Evolutionary conservation across 2,329 filamentous ascomycete genomes (phyloP), one percentile per base, ranked within the genome.

Genomic region (Fusarium mangiferae): DNA sequence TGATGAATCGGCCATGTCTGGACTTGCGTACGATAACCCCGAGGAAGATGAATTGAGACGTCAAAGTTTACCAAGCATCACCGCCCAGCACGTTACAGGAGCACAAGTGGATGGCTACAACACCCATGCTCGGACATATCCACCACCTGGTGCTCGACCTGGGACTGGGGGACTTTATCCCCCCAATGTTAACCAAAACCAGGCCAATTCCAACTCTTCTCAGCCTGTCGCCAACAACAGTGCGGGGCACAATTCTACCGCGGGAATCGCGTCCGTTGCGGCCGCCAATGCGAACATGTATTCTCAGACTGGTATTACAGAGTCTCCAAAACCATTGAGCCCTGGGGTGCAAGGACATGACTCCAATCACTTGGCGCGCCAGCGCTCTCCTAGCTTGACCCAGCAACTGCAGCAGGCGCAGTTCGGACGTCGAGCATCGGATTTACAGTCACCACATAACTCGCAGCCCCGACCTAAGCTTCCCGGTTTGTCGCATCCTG

Each of bases 241-340:
- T 70, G 79, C 78, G 58, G 81, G 79, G 22, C 87, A 88, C 68
- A 86, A 87, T 20, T 81, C 85, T 7, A 87, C 84, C 62, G 85
- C 86, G 17, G 88, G 85, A 76, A 82, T 87, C 39, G 86, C 87
- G 7, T 87, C 87, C 13, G 79, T 87, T 35, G 83, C 83, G 59
- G 82, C 84, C 46, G 84, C 84, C 51, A 86, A 84, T 66, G 85
- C 85, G 52, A 88, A 88, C 24, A 88, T 95, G 73, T 97, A 94
- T 80, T 88, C 90, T 14, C 91, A 94, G 73, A 88, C 89, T 61
- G 88, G 85, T 66, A 93, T 97, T 85, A 96, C 93, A 7, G 94
- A 98, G 82, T 97, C 94, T 74, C 94, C 95, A 1, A 97, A 95
- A 79, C 92, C 95, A 8, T 85, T 97, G 45, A 95, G 92, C 68